A percentile compares a stretch with the other conserved stretches of the same genome.
phyloP scores from a whole-genome alignment of 257 asterid genomes.

The Nicotiana benthamiana region DNA sequence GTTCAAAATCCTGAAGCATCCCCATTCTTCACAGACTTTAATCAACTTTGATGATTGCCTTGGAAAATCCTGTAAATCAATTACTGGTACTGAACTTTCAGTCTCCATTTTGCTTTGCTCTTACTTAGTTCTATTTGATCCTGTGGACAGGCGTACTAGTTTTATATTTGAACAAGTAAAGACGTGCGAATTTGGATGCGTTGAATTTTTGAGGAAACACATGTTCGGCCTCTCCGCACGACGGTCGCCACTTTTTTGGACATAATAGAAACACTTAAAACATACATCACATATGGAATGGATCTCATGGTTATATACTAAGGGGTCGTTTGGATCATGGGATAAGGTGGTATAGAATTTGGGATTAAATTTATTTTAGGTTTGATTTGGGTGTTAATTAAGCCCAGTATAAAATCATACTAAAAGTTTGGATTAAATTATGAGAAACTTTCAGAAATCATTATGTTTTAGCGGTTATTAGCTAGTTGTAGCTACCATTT shows the following conservation, averaged over 20 bases:
- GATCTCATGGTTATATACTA: too few species aligned
- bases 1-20: slow-evolving; percentile 29
- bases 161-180: background rate
- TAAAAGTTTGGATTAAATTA: too few species aligned
- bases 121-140: too few species aligned
- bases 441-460: too few species aligned
- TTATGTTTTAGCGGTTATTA: too few species aligned
- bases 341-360: too few species aligned
- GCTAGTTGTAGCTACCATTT: too few species aligned
- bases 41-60: slow-evolving; percentile 15
- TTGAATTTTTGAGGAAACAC: background rate
- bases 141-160: too few species aligned
- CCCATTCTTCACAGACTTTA: slow-evolving; percentile 38
- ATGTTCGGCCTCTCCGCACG: background rate
- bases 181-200: background rate
- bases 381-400: too few species aligned
- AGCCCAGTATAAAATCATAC: too few species aligned
- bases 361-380: too few species aligned
- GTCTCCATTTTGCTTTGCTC: background rate
- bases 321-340: too few species aligned
- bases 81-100: slow-evolving; percentile 22
- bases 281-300: background rate
- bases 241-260: background rate
- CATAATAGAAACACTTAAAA: background rate
- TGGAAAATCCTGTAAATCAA: slow-evolving; percentile 35